Evolutionary conservation across 164 flowering plant species (phyloP).

Genomic region (Amborella trichopoda): DNA sequence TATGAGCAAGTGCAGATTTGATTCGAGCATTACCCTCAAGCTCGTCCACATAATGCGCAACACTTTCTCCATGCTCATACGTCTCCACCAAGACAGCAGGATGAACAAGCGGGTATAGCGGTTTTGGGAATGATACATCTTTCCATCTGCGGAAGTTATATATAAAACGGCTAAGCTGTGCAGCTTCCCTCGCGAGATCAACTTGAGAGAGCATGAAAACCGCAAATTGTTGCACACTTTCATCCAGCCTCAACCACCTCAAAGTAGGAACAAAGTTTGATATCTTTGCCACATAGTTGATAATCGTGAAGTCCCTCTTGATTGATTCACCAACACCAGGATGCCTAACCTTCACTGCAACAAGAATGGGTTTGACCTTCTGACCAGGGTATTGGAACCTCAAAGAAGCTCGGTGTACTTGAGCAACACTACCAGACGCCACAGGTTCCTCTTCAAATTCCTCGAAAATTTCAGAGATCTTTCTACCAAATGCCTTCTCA

Average conservation of each 20-base stretch:
- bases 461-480: constrained; percentile 65
- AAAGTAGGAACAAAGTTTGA: constrained; percentile 54
- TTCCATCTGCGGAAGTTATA: constrained; percentile 80
- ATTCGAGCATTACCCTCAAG: constrained; percentile 48
- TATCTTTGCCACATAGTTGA: constrained; percentile 48
- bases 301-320: constrained; percentile 68
- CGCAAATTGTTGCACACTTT: constrained; percentile 84
- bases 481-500: constrained; percentile 82
- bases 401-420: constrained; percentile 75
- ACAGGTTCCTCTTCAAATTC: constrained; percentile 68
- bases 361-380: constrained; percentile 41
- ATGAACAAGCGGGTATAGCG: constrained; percentile 78
- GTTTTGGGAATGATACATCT: constrained; percentile 84
- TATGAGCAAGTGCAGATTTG: constrained; percentile 70
- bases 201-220: constrained; percentile 95
- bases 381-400: constrained; percentile 45
- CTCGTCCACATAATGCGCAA: constrained; percentile 60
- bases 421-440: constrained; percentile 88
- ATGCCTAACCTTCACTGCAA: constrained; percentile 88
- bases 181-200: constrained; percentile 92
- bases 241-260: constrained; percentile 80
- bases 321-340: constrained; percentile 87
- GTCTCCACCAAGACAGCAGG: constrained; percentile 88
- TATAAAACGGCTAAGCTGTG: constrained; percentile 74
- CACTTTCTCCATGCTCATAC: constrained; percentile 76